Base-by-base conservation (phyloP, 495 filamentous ascomycete species). In the Alectoria sarmentosa region DNA sequence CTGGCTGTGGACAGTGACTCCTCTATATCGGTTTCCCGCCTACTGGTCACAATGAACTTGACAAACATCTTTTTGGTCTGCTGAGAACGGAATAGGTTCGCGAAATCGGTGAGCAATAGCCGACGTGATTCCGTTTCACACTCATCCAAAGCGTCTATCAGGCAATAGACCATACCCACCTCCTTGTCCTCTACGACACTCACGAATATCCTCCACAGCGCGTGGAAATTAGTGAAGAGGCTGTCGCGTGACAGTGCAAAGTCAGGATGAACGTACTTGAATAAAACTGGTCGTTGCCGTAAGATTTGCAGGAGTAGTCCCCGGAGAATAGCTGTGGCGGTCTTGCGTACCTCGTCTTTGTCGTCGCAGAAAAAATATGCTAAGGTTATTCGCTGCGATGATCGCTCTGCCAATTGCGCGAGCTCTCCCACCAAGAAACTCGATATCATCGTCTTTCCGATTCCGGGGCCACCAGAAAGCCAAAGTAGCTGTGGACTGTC, bases 401-500 rank as follows among this genome's bases (percentile, higher is more conserved):
- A 63, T 11, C 67, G 58, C 23, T 69, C 60, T 17, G 64, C 39
- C 57, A 44, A 65, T 58, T 79, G 73, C 7, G 28, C 6, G 21
- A 81, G 70, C 58, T 73, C 71, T 66, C 80, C 75, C 32, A 77
- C 75, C 1, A 80, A 65, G 69, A 75, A 80, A 44, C 76, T 78
- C 4, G 77, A 70, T 15, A 82, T 71, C 76, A 80, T 80, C 1
- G 79, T 80, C 67, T 82, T 82, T 9, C 79, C 79, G 67, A 78
- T 81, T 37, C 78, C 79, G 67, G 79, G 78, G 30, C 73, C 73
- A 38, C 79, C 79, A 28, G 71, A 77, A 38, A 82, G 71, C 78
- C 79, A 81, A 39, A 82, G 73, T 1, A 79, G 70, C 58, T 66
- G 69, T 37, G 23, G 55, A 63, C 67, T 49, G 21, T 61, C 58